A percentile compares a stretch with the other conserved stretches of the same genome.
Conservation (phyloP, 2,329 filamentous ascomycete species). For the Clonostachys chloroleuca region DNA sequence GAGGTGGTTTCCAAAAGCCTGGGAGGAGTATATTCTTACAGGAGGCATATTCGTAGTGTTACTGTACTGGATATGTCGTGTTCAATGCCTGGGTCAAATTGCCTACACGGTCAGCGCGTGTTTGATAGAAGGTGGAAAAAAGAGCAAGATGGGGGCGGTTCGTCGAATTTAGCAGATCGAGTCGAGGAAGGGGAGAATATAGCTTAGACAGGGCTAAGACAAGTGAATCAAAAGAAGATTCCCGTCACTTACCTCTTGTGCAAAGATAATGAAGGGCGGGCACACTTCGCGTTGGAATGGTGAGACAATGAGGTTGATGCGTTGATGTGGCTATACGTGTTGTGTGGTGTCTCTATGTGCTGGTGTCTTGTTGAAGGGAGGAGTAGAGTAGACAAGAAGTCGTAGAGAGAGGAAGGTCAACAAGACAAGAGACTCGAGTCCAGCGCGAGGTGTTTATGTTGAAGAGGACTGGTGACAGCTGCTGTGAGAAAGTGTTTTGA, state of each 20-base stretch:
- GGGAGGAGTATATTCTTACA: slow-evolving; percentile 15
- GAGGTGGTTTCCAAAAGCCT: no score
- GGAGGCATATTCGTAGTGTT: slow-evolving; percentile 26
- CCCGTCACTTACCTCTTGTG: neutral
- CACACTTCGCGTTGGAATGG: no score
- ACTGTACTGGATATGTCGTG: slow-evolving; percentile 9
- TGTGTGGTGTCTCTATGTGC: neutral
- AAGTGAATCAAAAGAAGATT: no score
- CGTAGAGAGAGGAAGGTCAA: neutral
- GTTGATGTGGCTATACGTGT: neutral
- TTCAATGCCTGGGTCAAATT: slow-evolving; percentile 5
- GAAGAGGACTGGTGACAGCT: slow-evolving; percentile 6
- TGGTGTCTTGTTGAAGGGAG: neutral
- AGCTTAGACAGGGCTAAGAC: no score
- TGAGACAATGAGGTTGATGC: neutral
- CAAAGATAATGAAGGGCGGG: neutral
- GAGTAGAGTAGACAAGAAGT: neutral
- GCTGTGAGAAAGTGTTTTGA: slow-evolving; percentile 8
- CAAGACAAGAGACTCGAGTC: slow-evolving; percentile 6
- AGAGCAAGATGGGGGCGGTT: neutral
- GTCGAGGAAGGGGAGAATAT: neutral
- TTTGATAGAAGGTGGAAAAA: neutral
- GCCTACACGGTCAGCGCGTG: neutral
- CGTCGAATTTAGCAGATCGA: neutral
- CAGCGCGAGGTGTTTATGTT: slow-evolving; percentile 7